Percentiles rank a stretch among this genome's conserved stretches.
These are phyloP conservation scores for Erythrobasidium yunnanense DNA, from an alignment of 768 basidiomycete genomes.

Conservation along the genomic window DNA sequence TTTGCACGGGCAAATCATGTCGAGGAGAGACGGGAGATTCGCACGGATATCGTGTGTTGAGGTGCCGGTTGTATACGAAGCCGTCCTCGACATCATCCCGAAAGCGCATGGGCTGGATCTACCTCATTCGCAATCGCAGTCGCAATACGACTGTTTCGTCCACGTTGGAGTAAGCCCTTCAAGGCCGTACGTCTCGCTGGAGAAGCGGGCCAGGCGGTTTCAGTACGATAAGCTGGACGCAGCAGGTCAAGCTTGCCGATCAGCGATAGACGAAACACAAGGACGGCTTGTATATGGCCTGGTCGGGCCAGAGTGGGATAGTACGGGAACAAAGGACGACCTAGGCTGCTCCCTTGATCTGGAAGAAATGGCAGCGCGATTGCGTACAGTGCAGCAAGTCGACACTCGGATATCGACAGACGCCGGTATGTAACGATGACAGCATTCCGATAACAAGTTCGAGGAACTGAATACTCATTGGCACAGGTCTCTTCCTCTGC, in stretches of 20 bases:
- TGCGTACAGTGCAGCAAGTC: too few relatives aligned
- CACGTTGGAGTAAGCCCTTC: conserved; percentile 9
- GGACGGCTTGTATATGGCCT: neutral
- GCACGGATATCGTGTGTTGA: neutral
- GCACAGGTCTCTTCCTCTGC: conserved; percentile 20
- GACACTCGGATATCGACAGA: too few relatives aligned
- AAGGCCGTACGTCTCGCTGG: neutral
- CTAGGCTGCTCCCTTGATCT: neutral
- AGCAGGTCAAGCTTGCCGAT: neutral
- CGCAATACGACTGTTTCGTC: neutral
- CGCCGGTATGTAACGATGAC: too few relatives aligned
- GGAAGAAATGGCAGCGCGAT: neutral
- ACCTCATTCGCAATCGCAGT: neutral
- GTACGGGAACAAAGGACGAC: neutral
- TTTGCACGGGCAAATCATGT: neutral
- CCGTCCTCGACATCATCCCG: neutral
- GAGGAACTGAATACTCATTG: too few relatives aligned
- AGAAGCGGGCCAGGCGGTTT: neutral
- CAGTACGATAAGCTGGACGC: neutral
- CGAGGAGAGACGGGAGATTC: neutral
- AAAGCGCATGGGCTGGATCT: too few relatives aligned
- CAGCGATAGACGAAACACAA: neutral
- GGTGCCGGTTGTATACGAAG: conserved; percentile 1
- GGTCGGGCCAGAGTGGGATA: neutral
- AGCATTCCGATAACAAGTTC: too few relatives aligned